Percentiles rank a stretch among this genome's conserved stretches.
These are phyloP conservation scores for Pseudonectria foliicola DNA, from an alignment of 2,329 filamentous ascomycete genomes.

Conservation along the genomic window DNA sequence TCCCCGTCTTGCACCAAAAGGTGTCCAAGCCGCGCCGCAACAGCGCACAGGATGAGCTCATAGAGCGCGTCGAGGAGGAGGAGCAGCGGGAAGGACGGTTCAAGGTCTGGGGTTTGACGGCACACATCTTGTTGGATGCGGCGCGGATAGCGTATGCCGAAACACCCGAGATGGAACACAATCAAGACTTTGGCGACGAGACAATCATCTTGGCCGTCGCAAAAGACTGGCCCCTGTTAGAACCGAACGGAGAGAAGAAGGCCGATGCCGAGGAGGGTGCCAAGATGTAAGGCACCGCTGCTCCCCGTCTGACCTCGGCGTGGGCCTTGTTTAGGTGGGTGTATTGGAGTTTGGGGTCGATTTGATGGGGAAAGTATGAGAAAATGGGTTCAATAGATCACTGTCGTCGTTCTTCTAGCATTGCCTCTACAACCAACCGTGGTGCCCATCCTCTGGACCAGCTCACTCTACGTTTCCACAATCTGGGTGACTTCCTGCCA, in stretches of 20 bases:
- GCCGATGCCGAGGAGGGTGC: constrained; percentile 18
- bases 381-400: neutral
- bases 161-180: constrained; percentile 77
- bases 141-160: constrained; percentile 76
- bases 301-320: too few relatives aligned
- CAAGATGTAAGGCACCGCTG: constrained; percentile 27
- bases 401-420: neutral
- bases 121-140: constrained; percentile 79
- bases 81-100: constrained; percentile 51
- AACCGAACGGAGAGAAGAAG: constrained; percentile 25
- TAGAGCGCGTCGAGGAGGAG: constrained; percentile 39
- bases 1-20: constrained; percentile 65
- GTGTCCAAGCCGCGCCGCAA: constrained; percentile 44
- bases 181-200: constrained; percentile 46
- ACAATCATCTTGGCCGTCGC: constrained; percentile 40
- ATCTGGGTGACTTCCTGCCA: neutral
- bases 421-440: too few relatives aligned
- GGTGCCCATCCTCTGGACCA: too few relatives aligned
- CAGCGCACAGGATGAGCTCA: constrained; percentile 37
- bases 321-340: too few relatives aligned
- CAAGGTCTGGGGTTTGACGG: constrained; percentile 93
- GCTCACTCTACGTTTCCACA: too few relatives aligned
- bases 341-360: neutral
- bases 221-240: constrained; percentile 40
- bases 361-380: neutral